Conservation (phyloP, 1,284 basidiomycete genomes). For the Apiotrichum siamense region DNA sequence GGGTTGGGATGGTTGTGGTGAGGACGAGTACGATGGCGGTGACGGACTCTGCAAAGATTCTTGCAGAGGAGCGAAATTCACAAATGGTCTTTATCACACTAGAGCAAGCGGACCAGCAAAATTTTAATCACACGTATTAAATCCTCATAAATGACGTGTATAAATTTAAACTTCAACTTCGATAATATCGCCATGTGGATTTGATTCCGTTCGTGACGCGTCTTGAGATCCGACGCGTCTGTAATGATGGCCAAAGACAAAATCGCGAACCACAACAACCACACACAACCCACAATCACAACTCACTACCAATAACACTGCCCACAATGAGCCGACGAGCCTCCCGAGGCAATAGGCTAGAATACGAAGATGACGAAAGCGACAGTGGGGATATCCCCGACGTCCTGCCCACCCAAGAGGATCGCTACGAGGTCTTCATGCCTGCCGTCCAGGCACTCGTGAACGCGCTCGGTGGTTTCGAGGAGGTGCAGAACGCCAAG, state of each 20-base stretch:
- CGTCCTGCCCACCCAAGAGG: conserved; percentile 14
- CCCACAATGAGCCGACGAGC: conserved; percentile 5
- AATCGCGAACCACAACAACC: neutral
- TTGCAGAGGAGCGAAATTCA: neutral
- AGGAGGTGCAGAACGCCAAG: conserved; percentile 52
- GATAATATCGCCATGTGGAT: neutral
- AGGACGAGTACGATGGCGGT: neutral
- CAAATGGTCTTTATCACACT: neutral
- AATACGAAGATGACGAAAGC: neutral
- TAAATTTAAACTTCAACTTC: neutral
- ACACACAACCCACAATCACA: neutral
- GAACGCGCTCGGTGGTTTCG: conserved; percentile 46
- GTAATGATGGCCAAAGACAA: neutral
- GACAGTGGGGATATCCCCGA: conserved; percentile 5
- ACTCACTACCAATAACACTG: neutral
- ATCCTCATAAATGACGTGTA: neutral
- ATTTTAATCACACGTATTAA: conserved; percentile 6
- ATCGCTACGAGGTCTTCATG: conserved; percentile 38
- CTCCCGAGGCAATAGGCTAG: conserved; percentile 2
- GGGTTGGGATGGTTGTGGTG: neutral
- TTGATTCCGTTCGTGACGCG: conserved; percentile 3
- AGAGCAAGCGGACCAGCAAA: neutral
- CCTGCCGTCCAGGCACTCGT: conserved; percentile 43
- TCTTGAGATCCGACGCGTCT: neutral
- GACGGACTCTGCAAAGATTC: conserved; percentile 1